A percentile compares a stretch with the other conserved stretches of the same genome.
Conservation (phyloP, 306 rosid genomes). For the Astragalus glycyphyllos region DNA sequence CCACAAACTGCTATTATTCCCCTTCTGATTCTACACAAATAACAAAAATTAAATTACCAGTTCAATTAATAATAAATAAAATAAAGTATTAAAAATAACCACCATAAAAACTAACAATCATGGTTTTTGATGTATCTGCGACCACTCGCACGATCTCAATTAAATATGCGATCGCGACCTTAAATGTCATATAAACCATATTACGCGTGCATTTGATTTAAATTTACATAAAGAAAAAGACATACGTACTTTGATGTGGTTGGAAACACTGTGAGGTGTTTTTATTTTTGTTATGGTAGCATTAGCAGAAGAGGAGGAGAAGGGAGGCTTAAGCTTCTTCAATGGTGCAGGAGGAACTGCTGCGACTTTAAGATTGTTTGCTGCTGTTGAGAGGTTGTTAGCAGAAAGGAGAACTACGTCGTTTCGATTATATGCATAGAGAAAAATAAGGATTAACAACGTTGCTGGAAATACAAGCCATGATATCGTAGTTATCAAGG, state of each 20-base stretch:
- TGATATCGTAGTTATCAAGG: conserved; percentile 4
- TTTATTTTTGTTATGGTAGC: neutral
- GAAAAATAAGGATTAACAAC: conserved; percentile 30
- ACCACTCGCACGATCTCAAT: no score
- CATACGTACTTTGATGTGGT: conserved; percentile 36
- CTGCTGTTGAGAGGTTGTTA: neutral
- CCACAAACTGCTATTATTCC: neutral
- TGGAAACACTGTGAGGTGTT: neutral
- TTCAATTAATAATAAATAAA: no score
- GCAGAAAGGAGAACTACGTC: neutral
- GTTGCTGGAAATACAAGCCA: conserved; percentile 34
- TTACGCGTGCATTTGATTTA: neutral
- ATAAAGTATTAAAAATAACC: no score
- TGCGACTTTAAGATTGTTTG: neutral
- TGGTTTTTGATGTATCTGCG: no score
- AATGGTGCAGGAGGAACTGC: neutral
- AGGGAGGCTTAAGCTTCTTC: neutral
- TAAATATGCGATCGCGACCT: neutral
- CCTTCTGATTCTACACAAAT: neutral
- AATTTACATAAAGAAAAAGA: neutral
- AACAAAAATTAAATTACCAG: no score
- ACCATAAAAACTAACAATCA: no score
- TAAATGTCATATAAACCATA: neutral
- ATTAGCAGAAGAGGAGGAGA: neutral
- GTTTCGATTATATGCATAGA: conserved; percentile 2